Evolutionary conservation across 2,329 filamentous ascomycete genomes (phyloP).

Genomic region (Chalaropsis thielavioides): DNA sequence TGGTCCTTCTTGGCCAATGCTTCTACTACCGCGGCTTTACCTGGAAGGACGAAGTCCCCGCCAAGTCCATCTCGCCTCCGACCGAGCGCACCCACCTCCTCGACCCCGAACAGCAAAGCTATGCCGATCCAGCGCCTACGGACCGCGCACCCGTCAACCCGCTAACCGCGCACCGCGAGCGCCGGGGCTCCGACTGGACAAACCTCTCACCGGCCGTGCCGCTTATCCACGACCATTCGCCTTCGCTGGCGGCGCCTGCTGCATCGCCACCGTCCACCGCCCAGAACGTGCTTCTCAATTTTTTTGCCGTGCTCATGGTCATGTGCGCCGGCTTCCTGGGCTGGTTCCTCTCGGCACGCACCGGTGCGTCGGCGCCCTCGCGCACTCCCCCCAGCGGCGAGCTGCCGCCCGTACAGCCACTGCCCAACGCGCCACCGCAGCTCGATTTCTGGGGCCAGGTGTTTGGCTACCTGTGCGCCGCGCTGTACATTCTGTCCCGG

Average conservation of each 20-base stretch:
- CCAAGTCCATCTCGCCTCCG: constrained; percentile 21
- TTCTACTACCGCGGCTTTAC: constrained; percentile 91
- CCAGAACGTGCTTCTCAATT: constrained; percentile 57
- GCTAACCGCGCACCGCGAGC: constrained; percentile 26
- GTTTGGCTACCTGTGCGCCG: constrained; percentile 85
- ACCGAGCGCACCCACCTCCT: constrained; percentile 42
- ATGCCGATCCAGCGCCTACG: constrained; percentile 5
- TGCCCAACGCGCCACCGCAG: constrained; percentile 25
- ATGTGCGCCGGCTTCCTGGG: constrained; percentile 69
- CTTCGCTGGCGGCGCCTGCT: constrained; percentile 21
- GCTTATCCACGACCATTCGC: constrained; percentile 40
- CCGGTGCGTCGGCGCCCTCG: neutral
- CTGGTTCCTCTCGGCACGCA: constrained; percentile 57
- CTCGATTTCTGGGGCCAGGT: constrained; percentile 73
- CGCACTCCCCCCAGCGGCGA: constrained; percentile 21
- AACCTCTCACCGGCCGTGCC: constrained; percentile 71
- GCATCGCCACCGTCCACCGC: constrained; percentile 29
- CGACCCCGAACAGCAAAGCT: constrained; percentile 16
- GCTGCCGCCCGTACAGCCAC: constrained; percentile 26
- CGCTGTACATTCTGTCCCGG: constrained; percentile 76
- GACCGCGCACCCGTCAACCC: constrained; percentile 24
- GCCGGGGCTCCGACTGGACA: constrained; percentile 41
- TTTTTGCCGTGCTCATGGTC: constrained; percentile 62
- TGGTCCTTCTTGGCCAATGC: constrained; percentile 76
- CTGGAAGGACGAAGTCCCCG: constrained; percentile 39